These are phyloP conservation scores for Blepharisma stoltei DNA, from an alignment of 73 alveolate species.

Conservation along the genomic window DNA sequence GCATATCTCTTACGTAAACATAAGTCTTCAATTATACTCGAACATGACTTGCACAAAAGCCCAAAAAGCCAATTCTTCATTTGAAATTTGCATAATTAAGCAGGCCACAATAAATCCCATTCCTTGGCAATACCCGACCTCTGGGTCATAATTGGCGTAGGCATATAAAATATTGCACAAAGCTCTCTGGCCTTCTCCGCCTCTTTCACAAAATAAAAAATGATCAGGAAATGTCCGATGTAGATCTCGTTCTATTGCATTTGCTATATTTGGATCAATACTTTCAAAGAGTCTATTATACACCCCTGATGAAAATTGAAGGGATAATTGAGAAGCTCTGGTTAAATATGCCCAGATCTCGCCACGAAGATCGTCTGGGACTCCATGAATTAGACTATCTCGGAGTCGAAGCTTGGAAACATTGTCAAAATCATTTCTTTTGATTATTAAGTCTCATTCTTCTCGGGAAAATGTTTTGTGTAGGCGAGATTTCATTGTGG, in stretches of 20 bases:
- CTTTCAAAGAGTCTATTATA: conserved; percentile 27
- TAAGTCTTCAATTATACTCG: conserved; percentile 26
- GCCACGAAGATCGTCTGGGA: background rate
- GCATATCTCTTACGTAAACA: background rate
- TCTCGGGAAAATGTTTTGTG: conserved; percentile 3
- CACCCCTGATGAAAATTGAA: background rate
- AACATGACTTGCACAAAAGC: conserved; percentile 38
- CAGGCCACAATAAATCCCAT: conserved; percentile 55
- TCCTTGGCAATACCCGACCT: conserved; percentile 62
- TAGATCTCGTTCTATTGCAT: conserved; percentile 32
- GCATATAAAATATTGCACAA: conserved; percentile 46
- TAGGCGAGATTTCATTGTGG: no score
- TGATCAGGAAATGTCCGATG: conserved; percentile 42
- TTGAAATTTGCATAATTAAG: conserved; percentile 34
- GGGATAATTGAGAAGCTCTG: background rate
- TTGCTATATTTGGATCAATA: background rate
- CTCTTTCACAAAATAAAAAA: background rate
- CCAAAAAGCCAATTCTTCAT: conserved; percentile 56
- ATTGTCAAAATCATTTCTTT: conserved; percentile 8
- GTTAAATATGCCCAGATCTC: background rate
- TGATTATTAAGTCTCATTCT: conserved; percentile 25
- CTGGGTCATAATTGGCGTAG: conserved; percentile 47
- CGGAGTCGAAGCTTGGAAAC: background rate
- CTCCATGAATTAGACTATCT: background rate
- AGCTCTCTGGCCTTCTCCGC: conserved; percentile 35